phyloP scores from a whole-genome alignment of 1,139 yeast species.

The Suhomyces bolitotheri region DNA sequence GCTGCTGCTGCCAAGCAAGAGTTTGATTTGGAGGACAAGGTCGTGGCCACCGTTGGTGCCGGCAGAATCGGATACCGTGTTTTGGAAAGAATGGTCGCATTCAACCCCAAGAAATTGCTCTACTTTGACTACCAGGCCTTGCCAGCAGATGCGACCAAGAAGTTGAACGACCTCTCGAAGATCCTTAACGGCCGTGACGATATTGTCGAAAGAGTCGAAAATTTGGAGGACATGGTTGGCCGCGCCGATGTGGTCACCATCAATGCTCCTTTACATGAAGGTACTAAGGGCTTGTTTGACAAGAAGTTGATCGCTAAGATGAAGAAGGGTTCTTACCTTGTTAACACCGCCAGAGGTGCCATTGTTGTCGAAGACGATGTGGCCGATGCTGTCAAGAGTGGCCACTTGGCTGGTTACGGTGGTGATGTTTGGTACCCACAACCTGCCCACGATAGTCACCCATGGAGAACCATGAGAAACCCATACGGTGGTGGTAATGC shows the following conservation, averaged over 20 bases:
- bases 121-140: conserved; percentile 78
- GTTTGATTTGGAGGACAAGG: conserved; percentile 75
- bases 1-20: conserved; percentile 75
- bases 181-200: conserved; percentile 36
- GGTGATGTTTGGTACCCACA: conserved; percentile 86
- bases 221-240: conserved; percentile 65
- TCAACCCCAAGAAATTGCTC: conserved; percentile 70
- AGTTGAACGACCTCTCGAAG: conserved; percentile 43
- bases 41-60: conserved; percentile 76
- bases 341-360: conserved; percentile 86
- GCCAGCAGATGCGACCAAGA: conserved; percentile 56
- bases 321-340: conserved; percentile 76
- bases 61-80: conserved; percentile 83
- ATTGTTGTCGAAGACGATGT: conserved; percentile 72
- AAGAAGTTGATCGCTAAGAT: conserved; percentile 66
- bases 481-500: conserved; percentile 75
- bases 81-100: conserved; percentile 69
- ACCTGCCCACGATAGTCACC: conserved; percentile 76
- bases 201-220: conserved; percentile 60
- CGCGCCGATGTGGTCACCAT: conserved; percentile 75
- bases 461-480: conserved; percentile 73
- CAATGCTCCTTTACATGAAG: conserved; percentile 76
- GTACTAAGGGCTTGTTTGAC: conserved; percentile 66
- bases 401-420: conserved; percentile 76
- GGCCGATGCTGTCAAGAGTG: conserved; percentile 69